Percentiles rank a stretch among this genome's conserved stretches.
These are phyloP conservation scores for Diaporthe longicolla DNA, from an alignment of 2,329 filamentous ascomycete genomes.

Conservation along the genomic window DNA sequence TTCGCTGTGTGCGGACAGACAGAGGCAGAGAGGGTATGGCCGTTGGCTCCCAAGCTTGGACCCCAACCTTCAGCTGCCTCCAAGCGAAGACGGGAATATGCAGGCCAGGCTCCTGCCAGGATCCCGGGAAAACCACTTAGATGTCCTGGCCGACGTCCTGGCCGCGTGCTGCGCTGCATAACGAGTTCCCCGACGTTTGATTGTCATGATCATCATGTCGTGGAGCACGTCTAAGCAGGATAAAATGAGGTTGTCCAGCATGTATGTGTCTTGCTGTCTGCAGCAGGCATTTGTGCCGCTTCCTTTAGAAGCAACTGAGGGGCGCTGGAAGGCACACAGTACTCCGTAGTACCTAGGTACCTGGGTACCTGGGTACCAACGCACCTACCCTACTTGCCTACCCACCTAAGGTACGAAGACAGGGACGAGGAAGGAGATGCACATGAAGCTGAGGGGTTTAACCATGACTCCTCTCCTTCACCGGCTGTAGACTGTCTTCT, in stretches of 20 bases:
- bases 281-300: not conserved
- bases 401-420: not conserved
- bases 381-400: no score
- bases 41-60: constrained; percentile 26
- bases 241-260: not conserved
- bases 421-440: not conserved
- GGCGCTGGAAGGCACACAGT: not conserved
- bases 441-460: not conserved
- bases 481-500: not conserved
- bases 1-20: not conserved
- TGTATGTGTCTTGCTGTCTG: not conserved
- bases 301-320: not conserved
- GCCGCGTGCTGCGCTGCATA: constrained; percentile 14
- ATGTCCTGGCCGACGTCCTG: not conserved
- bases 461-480: not conserved
- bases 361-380: no score
- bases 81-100: constrained; percentile 32
- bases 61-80: constrained; percentile 30
- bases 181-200: constrained; percentile 12
- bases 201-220: constrained; percentile 17
- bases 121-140: constrained; percentile 15
- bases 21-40: not conserved
- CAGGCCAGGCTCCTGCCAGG: constrained; percentile 20
- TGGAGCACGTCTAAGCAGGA: not conserved
- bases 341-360: not conserved